phyloP scores from a whole-genome alignment of 2,329 filamentous ascomycete genomes.

The Fusarium redolens region DNA sequence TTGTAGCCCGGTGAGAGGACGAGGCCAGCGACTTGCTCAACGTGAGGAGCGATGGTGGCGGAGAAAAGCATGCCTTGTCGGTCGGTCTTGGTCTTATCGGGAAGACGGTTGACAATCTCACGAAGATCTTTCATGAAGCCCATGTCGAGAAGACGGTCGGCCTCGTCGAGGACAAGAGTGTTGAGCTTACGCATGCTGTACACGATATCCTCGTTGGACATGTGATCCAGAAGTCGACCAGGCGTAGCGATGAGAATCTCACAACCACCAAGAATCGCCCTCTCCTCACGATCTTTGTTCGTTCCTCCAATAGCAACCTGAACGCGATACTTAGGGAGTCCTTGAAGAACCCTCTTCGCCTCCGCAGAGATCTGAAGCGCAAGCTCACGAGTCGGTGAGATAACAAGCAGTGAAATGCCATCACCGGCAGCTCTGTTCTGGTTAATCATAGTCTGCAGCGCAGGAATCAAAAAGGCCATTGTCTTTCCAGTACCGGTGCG shows the following conservation, averaged over 20 bases:
- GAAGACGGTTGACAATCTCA: constrained; percentile 79
- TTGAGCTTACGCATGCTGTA: constrained; percentile 76
- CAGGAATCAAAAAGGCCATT: constrained; percentile 83
- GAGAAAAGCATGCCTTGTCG: constrained; percentile 85
- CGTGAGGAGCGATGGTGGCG: constrained; percentile 83
- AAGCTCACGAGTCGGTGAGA: constrained; percentile 78
- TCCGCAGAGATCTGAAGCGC: constrained; percentile 78
- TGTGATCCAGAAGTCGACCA: constrained; percentile 81
- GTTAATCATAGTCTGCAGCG: constrained; percentile 79
- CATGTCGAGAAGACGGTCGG: constrained; percentile 83
- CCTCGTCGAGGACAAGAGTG: constrained; percentile 85
- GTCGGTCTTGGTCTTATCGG: constrained; percentile 67
- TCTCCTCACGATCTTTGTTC: constrained; percentile 79
- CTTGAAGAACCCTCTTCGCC: constrained; percentile 75
- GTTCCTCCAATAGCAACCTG: constrained; percentile 83
- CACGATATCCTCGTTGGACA: constrained; percentile 77
- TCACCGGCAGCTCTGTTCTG: constrained; percentile 47
- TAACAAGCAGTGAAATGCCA: constrained; percentile 70
- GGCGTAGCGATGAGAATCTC: constrained; percentile 86
- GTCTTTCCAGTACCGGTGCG: constrained; percentile 92
- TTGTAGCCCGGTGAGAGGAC: constrained; percentile 79
- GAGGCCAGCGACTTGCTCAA: constrained; percentile 77
- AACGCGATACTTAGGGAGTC: constrained; percentile 79
- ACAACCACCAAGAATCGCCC: constrained; percentile 76
- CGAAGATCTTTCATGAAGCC: constrained; percentile 85